Percentiles rank a stretch among this genome's conserved stretches.
phyloP scores from a whole-genome alignment of 768 basidiomycete species.

The Mrakia gelida region DNA sequence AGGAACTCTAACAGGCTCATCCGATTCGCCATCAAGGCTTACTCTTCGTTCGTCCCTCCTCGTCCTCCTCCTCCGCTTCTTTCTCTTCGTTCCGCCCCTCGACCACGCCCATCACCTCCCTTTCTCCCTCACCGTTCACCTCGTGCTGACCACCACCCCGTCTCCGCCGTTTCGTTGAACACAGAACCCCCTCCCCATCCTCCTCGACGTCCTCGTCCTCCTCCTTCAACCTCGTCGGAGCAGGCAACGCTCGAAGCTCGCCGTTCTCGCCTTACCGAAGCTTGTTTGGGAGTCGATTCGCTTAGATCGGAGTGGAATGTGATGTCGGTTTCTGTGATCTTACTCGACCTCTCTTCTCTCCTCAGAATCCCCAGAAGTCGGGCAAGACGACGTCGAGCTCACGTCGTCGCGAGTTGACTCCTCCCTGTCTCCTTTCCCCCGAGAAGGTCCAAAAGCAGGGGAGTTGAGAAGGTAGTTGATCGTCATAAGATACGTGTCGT shows the following conservation, averaged over 20 bases:
- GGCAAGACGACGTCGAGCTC: too few species aligned
- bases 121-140: too few species aligned
- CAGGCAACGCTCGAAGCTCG: not conserved
- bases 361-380: too few species aligned
- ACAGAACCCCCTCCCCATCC: slow-evolving; percentile 3
- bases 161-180: not conserved
- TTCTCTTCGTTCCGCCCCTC: not conserved
- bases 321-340: not conserved
- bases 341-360: too few species aligned
- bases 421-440: too few species aligned
- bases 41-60: not conserved
- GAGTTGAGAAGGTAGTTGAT: too few species aligned
- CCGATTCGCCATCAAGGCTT: not conserved
- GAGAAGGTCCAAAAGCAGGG: too few species aligned
- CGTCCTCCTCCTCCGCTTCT: not conserved
- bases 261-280: slow-evolving; percentile 9
- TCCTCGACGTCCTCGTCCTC: not conserved
- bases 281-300: slow-evolving; percentile 10
- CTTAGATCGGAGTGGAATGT: not conserved
- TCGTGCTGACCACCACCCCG: not conserved
- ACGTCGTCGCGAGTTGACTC: too few species aligned
- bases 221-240: not conserved
- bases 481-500: not conserved
- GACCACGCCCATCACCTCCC: not conserved
- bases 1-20: not conserved